Conservation (phyloP, 148 eudicot genomes). For the Amaranthus hypochondriacus region DNA sequence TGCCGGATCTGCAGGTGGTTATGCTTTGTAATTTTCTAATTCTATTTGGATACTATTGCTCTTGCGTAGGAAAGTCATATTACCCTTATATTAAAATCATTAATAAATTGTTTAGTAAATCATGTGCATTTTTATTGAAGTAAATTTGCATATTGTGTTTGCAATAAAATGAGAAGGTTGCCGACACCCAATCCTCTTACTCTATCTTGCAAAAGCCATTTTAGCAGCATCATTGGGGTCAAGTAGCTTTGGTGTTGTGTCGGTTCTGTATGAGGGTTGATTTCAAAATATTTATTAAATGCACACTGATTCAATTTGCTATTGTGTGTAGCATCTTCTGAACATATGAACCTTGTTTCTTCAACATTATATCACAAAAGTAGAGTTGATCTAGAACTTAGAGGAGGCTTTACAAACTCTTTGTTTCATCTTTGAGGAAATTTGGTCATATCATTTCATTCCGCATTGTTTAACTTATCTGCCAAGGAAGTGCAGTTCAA, state of each 20-base stretch:
- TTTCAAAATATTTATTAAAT: neutral
- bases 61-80: neutral
- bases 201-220: too few species aligned
- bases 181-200: too few species aligned
- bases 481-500: neutral
- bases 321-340: neutral
- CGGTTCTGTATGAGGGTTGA: neutral
- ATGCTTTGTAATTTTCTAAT: neutral
- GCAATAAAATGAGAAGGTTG: too few species aligned
- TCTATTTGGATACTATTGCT: neutral
- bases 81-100: neutral
- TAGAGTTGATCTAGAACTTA: neutral
- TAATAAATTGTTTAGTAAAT: neutral
- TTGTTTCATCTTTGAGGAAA: neutral
- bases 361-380: neutral
- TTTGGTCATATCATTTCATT: neutral
- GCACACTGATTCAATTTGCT: neutral
- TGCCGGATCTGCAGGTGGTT: slow-evolving; percentile 41
- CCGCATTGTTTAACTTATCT: neutral
- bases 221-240: too few species aligned
- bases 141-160: neutral
- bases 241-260: too few species aligned
- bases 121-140: too few species aligned
- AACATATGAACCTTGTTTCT: neutral
- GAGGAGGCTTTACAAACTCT: neutral